Evolutionary conservation across 2,329 filamentous ascomycete species (phyloP), one percentile per base, ranked within the genome.

Genomic region (Microcera coccophila): DNA sequence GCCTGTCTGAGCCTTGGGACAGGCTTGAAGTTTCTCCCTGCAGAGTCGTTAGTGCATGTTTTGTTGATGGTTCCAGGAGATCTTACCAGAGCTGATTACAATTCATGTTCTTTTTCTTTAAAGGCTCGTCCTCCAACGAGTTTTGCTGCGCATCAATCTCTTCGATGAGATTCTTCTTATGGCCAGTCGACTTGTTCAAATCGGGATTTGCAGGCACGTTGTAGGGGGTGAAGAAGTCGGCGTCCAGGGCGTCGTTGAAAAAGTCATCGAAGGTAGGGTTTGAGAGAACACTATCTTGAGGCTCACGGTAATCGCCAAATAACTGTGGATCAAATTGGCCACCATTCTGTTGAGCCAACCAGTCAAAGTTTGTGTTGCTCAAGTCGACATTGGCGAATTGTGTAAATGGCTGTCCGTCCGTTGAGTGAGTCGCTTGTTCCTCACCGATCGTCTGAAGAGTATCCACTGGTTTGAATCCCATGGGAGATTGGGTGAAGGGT

Each of bases 1-100:
- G 55, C 90, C 90, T 44, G 81, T 87, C 61, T 90, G 86, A 55
- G 95, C 93, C 63, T 86, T 90, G 47, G 89, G 84, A 65, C 90
- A 94, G 26, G 78, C 81, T 70, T 94, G 88, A 17, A 96, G 69
- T 68, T 88, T 89, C 66, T 95, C 90, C 93, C 91, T 96, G 61
- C 44, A 8, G 11, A 17, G 18, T 50, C 63, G 83, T 63, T 79
- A 74, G 58, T 53, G 7, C 32, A 16, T 14, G 16, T 7, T 16
- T 1, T 14, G 41, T 18, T 5, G 8, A 18, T 10, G 11, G 9
- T 32, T n/a, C 15, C 18, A 19, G n/a, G 16, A 5, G 5, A 38
- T 73, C 86, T 62, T 79, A 96, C 91, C 91, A 97, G 39, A 97
- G 90, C 63, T 93, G 90, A 56, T 86, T 90, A 69, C 90, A 96